A percentile compares a stretch with the other conserved stretches of the same genome.
phyloP scores from a whole-genome alignment of 352 stramenopile genomes.

The Pilasporangium apinafurcum region DNA sequence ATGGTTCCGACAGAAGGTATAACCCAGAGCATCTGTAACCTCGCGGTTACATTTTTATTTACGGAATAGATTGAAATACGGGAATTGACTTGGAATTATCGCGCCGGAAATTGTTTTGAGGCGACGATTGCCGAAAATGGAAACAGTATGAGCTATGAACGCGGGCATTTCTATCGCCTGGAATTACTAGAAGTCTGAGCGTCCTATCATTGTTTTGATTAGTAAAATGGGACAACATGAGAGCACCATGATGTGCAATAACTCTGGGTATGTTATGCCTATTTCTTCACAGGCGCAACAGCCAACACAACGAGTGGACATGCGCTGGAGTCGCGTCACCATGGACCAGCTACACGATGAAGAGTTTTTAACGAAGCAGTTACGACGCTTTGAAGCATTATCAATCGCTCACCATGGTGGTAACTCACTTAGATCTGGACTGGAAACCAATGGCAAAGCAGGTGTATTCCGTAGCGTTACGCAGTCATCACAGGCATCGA shows the following conservation, averaged over 20 bases:
- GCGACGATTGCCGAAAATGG: too few species aligned
- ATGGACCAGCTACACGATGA: constrained; percentile 59
- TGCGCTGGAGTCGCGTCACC: constrained; percentile 59
- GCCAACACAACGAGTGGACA: constrained; percentile 25
- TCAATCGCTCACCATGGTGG: constrained; percentile 15
- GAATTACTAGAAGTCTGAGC: too few species aligned
- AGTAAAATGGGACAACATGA: constrained; percentile 9
- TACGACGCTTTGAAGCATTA: constrained; percentile 47
- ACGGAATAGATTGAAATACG: too few species aligned
- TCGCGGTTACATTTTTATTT: too few species aligned
- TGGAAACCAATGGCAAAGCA: not conserved
- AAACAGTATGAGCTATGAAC: too few species aligned
- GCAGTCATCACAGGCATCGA: not conserved
- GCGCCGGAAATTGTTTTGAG: too few species aligned
- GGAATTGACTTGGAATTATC: too few species aligned
- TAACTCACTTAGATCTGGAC: not conserved
- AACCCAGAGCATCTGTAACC: too few species aligned
- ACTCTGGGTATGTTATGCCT: constrained; percentile 1
- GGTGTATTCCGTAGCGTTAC: constrained; percentile 9
- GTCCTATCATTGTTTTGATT: too few species aligned
- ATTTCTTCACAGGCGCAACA: not conserved
- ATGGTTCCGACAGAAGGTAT: too few species aligned
- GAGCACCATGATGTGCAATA: constrained; percentile 6
- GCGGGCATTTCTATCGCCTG: too few species aligned
- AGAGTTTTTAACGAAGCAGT: constrained; percentile 62